Conservation (phyloP, 768 basidiomycete genomes). For the Leccinum incarnatum region DNA sequence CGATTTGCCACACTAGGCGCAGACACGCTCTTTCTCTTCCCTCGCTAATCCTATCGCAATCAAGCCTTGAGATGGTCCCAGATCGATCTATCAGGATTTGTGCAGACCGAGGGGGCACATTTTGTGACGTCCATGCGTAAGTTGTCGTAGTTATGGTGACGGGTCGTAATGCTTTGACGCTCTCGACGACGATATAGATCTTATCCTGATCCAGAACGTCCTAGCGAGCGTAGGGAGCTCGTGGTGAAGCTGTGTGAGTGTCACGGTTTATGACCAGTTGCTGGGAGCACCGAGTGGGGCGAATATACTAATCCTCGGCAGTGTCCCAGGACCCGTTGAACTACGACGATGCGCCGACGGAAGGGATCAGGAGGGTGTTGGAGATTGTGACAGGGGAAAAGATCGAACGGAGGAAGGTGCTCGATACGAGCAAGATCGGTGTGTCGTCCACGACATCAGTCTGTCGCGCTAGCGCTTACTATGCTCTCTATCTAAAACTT, state of each 20-base stretch:
- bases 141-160: slow-evolving; percentile 21
- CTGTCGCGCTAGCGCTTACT: neutral
- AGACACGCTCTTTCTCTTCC: neutral
- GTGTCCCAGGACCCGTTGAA: slow-evolving; percentile 88
- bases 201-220: slow-evolving; percentile 67
- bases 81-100: slow-evolving; percentile 82
- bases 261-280: neutral
- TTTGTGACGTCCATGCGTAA: slow-evolving; percentile 85
- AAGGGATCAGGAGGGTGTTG: slow-evolving; percentile 85
- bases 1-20: neutral
- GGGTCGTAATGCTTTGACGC: neutral
- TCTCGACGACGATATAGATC: slow-evolving; percentile 43
- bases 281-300: neutral
- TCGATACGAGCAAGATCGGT: slow-evolving; percentile 85
- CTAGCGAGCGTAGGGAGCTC: slow-evolving; percentile 62
- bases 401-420: slow-evolving; percentile 61
- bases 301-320: slow-evolving; percentile 27
- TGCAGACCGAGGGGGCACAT: slow-evolving; percentile 89
- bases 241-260: slow-evolving; percentile 84
- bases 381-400: slow-evolving; percentile 69
- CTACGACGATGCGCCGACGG: slow-evolving; percentile 91
- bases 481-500: no score
- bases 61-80: slow-evolving; percentile 39
- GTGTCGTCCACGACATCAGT: slow-evolving; percentile 1
- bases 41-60: neutral